Evolutionary conservation across 441 rosid species (phyloP), one percentile per base, ranked within the genome.

Genomic region (Eutrema salsugineum): DNA sequence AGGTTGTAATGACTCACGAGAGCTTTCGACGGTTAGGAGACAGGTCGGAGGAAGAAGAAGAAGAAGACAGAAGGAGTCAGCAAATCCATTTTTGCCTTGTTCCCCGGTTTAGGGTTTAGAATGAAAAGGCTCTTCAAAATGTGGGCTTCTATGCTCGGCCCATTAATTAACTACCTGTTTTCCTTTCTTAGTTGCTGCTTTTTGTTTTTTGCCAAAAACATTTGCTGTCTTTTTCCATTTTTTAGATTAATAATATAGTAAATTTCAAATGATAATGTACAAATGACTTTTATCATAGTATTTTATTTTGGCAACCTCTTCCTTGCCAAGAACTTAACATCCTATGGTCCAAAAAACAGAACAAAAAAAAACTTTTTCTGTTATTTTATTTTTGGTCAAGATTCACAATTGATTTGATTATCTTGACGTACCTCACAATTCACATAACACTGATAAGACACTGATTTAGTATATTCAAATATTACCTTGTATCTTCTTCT

Each of bases 61-160:
- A 57, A 50, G 28, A 28, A 14, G 9, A 24, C 27, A 24, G 27
- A 3, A 0, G 27, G 3, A 24, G 35, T 24, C 14, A 27, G 69
- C 32, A 24, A 32, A 57, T 24, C 17, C 14, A 5, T 35, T 35
- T 4, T 28, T 8, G 4, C 10, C 40, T 17, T 30, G 3, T 16
- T 36, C 35, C 22, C 35, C 60, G 63, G 63, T 50, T 75, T 69
- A 75, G 79, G 75, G 78, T 75, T 67, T 59, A 42, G 8, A 68
- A 59, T 19, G 4, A 43, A n/a, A 48, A 20, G 66, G 59, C 61
- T 66, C 5, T 57, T 72, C 35, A 11, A 28, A 16, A 32, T 51
- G 0, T 67, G 73, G 78, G 69, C 73, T 75, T 75, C 14, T 33
- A 4, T 24, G 33, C 40, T 43, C 20, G 35, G 73, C 69, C 78